phyloP scores from a whole-genome alignment of 768 basidiomycete genomes.

The Trametes punicea region DNA sequence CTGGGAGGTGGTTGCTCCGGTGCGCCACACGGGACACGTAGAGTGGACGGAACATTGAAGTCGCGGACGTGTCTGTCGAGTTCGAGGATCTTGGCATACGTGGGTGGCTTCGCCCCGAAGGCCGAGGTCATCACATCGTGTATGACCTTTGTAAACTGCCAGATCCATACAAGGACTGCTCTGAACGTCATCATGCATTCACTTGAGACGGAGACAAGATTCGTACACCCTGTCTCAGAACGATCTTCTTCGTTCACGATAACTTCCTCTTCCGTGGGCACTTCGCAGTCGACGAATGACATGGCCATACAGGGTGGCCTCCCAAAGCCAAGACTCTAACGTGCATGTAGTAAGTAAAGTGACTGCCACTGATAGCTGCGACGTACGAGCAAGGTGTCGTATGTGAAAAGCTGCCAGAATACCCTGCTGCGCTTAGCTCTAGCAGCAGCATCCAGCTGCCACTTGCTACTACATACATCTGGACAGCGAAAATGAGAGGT shows the following conservation, averaged over 20 bases:
- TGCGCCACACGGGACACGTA: conserved; percentile 32
- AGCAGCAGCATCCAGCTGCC: conserved; percentile 51
- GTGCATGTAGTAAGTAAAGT: background rate
- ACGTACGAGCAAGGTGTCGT: conserved; percentile 59
- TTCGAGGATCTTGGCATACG: conserved; percentile 45
- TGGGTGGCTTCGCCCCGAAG: conserved; percentile 39
- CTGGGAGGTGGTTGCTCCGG: background rate
- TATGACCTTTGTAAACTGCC: conserved; percentile 50
- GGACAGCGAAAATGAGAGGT: background rate
- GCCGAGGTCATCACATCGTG: conserved; percentile 48
- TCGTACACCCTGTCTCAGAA: conserved; percentile 42
- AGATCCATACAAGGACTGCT: conserved; percentile 55
- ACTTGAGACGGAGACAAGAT: background rate
- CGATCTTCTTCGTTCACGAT: conserved; percentile 32
- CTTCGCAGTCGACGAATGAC: conserved; percentile 52
- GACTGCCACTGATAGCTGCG: background rate
- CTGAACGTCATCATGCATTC: background rate
- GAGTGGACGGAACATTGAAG: conserved; percentile 42
- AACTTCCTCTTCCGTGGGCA: conserved; percentile 40
- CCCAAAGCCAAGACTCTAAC: conserved; percentile 59
- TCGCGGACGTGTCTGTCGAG: conserved; percentile 51
- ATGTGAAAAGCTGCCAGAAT: conserved; percentile 64
- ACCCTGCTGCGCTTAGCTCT: conserved; percentile 50
- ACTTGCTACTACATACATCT: conserved; percentile 62
- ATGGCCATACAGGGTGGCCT: conserved; percentile 54